Percentiles rank a stretch among this genome's conserved stretches.
Conservation (phyloP, 2,329 filamentous ascomycete genomes). For the Aspergillus persii region DNA sequence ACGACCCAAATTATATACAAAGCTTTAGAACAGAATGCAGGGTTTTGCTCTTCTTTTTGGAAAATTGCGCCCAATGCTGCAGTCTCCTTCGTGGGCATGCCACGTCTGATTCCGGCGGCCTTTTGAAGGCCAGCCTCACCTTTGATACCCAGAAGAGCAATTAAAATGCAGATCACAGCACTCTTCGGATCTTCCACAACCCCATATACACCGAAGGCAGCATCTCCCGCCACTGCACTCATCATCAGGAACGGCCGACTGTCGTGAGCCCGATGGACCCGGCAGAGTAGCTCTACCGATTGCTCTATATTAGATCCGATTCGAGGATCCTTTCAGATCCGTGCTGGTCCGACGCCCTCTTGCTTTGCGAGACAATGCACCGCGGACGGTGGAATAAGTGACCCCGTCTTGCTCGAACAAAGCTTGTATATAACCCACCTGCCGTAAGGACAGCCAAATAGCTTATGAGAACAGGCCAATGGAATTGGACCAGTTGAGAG, state of each 20-base stretch:
- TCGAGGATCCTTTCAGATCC: no score
- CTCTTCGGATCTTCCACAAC: neutral
- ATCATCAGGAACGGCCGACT: neutral
- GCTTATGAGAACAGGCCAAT: constrained; percentile 61
- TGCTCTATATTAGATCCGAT: no score
- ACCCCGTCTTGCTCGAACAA: constrained; percentile 57
- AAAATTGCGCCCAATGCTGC: neutral
- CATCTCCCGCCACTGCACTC: neutral
- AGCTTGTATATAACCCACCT: constrained; percentile 50
- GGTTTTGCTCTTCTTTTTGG: neutral
- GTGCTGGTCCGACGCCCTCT: no score
- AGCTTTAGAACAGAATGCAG: neutral
- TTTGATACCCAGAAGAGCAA: neutral
- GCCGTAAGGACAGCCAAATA: constrained; percentile 37
- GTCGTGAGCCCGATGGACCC: no score
- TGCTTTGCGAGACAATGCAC: no score
- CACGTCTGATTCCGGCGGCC: neutral
- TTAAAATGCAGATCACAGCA: neutral
- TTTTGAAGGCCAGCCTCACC: neutral
- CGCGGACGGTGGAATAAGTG: constrained; percentile 44
- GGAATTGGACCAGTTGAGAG: constrained; percentile 61
- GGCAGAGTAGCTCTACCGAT: no score
- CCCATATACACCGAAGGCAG: neutral
- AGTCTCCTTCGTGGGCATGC: neutral
- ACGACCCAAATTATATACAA: neutral